Percentiles rank a stretch among this genome's conserved stretches.
phyloP scores from a whole-genome alignment of 768 basidiomycete genomes.

The Scleroderma bovista region DNA sequence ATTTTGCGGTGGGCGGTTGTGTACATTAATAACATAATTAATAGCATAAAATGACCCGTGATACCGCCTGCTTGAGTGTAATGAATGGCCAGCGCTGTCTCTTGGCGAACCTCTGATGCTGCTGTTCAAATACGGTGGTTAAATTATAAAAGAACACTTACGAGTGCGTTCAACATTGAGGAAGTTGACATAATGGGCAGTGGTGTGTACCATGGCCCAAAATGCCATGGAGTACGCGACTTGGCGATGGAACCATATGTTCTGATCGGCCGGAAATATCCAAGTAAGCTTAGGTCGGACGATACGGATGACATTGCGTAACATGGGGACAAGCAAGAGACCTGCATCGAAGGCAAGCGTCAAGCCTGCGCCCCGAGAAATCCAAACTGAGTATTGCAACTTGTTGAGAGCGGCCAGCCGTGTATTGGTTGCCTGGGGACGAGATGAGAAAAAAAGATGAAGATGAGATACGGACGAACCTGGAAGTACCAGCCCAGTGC shows the following conservation, averaged over 20 bases:
- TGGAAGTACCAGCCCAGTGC: conserved; percentile 87
- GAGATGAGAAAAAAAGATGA: background rate
- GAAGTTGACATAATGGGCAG: conserved; percentile 92
- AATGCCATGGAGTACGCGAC: conserved; percentile 94
- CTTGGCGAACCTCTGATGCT: conserved; percentile 66
- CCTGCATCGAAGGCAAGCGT: conserved; percentile 84
- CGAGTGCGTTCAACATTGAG: conserved; percentile 86
- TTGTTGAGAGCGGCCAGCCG: conserved; percentile 71
- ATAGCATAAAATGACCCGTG: conserved; percentile 92
- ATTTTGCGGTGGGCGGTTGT: conserved; percentile 87
- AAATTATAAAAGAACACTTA: conserved; percentile 33
- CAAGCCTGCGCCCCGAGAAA: conserved; percentile 86
- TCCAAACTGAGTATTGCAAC: conserved; percentile 83
- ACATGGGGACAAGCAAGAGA: conserved; percentile 82
- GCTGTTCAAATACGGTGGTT: background rate
- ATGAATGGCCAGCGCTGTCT: conserved; percentile 78
- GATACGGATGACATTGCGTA: conserved; percentile 82
- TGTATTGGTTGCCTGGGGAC: conserved; percentile 48
- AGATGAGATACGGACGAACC: conserved; percentile 30
- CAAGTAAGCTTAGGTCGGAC: conserved; percentile 76
- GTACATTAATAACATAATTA: conserved; percentile 92
- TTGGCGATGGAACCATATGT: conserved; percentile 93
- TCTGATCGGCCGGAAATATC: conserved; percentile 90
- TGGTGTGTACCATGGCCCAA: conserved; percentile 89
- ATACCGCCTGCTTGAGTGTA: conserved; percentile 89